Percentiles rank a stretch among this genome's conserved stretches.
phyloP scores from a whole-genome alignment of 23 red algal genomes.

The Chondrus crispus region DNA sequence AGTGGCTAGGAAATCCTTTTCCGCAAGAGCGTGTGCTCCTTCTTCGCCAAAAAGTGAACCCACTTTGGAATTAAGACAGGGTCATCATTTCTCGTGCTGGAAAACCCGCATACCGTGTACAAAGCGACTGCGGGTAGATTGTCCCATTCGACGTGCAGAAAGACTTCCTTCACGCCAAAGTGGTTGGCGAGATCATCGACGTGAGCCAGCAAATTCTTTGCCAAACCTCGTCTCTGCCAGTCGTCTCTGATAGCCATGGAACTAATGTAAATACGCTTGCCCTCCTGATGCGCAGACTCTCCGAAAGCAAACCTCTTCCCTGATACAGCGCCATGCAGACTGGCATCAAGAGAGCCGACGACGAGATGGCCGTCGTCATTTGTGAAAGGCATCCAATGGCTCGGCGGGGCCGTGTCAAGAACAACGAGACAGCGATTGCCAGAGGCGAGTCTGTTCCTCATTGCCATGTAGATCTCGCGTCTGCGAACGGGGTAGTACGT shows the following conservation, averaged over 20 bases:
- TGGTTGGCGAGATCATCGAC: constrained; percentile 4
- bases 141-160: constrained; percentile 59
- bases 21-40: constrained; percentile 55
- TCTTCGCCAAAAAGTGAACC: constrained; percentile 53
- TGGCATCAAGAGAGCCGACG: constrained; percentile 49
- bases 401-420: constrained; percentile 23
- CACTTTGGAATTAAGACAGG: constrained; percentile 5
- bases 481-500: constrained; percentile 51
- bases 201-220: constrained; percentile 15
- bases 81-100: background rate
- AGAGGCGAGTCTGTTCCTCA: constrained; percentile 25
- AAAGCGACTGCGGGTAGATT: constrained; percentile 52
- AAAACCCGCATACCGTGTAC: constrained; percentile 61
- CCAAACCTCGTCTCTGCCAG: constrained; percentile 51
- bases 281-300: background rate
- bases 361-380: constrained; percentile 30
- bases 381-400: background rate
- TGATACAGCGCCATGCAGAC: constrained; percentile 24
- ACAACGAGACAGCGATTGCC: constrained; percentile 55
- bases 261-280: constrained; percentile 47
- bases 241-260: constrained; percentile 62
- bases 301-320: constrained; percentile 15
- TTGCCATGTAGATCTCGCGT: constrained; percentile 58
- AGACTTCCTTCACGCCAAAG: constrained; percentile 18
- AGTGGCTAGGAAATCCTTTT: too few relatives aligned